A percentile compares a stretch with the other conserved stretches of the same genome.
Evolutionary conservation across 306 rosid genomes (phyloP).

Genomic region (Fagus crenata): DNA sequence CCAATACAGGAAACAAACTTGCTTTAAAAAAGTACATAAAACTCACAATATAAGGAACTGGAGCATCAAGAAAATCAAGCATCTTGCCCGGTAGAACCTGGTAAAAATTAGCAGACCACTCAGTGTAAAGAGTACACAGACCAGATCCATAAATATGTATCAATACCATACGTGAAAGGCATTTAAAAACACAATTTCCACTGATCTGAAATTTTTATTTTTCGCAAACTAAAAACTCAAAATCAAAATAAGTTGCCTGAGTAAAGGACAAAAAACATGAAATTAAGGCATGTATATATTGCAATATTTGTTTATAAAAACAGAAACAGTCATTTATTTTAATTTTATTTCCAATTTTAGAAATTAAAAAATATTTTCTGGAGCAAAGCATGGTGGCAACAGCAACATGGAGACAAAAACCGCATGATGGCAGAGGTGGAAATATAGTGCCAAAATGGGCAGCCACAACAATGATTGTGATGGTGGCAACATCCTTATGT

Average conservation of each 20-base stretch:
- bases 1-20: background rate
- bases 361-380: background rate
- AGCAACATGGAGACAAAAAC: too few species aligned
- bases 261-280: background rate
- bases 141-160: background rate
- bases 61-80: conserved; percentile 95
- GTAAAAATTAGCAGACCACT: conserved; percentile 30
- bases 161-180: conserved; percentile 8
- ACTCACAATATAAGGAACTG: conserved; percentile 95
- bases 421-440: background rate
- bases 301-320: background rate
- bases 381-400: background rate
- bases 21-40: conserved; percentile 1
- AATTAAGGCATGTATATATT: background rate
- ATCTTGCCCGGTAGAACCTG: conserved; percentile 83
- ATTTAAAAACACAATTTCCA: background rate
- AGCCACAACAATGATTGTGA: background rate
- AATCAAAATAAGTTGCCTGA: background rate
- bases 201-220: background rate
- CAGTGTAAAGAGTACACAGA: conserved; percentile 22
- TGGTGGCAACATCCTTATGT: background rate
- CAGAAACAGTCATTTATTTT: background rate
- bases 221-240: background rate
- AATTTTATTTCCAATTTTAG: background rate
- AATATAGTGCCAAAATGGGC: background rate